phyloP scores from a whole-genome alignment of 2,329 filamentous ascomycete genomes.

The Epichloe amarillans region DNA sequence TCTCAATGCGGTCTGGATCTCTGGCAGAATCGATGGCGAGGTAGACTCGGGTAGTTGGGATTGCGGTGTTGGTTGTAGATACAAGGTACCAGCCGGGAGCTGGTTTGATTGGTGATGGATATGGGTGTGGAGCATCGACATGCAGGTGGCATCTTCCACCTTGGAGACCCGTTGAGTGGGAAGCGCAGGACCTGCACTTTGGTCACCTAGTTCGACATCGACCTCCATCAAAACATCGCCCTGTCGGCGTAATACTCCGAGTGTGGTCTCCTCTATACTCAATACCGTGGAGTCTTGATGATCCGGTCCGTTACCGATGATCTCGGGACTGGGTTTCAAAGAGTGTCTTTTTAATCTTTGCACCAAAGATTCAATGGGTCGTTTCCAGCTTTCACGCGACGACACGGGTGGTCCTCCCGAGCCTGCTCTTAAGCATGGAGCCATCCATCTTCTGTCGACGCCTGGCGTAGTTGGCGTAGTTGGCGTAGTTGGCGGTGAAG shows the following conservation, averaged over 20 bases:
- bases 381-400: constrained; percentile 2
- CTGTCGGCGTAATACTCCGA: background rate
- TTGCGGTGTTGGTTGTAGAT: background rate
- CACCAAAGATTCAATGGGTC: constrained; percentile 4
- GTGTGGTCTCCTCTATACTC: background rate
- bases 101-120: background rate
- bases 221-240: background rate
- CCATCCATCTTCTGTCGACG: background rate
- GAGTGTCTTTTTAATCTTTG: constrained; percentile 2
- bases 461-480: too few relatives aligned
- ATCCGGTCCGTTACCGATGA: background rate
- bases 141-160: background rate
- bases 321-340: background rate
- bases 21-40: background rate
- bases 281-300: background rate
- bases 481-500: background rate
- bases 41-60: background rate
- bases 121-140: background rate
- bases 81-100: background rate
- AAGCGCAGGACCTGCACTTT: background rate
- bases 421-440: background rate
- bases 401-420: too few relatives aligned
- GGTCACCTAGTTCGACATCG: background rate
- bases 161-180: background rate
- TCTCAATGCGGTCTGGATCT: background rate